Percentiles rank a stretch among this genome's conserved stretches.
These are phyloP conservation scores for Penicillium janthinellum DNA, from an alignment of 2,329 filamentous ascomycete genomes.

Conservation along the genomic window DNA sequence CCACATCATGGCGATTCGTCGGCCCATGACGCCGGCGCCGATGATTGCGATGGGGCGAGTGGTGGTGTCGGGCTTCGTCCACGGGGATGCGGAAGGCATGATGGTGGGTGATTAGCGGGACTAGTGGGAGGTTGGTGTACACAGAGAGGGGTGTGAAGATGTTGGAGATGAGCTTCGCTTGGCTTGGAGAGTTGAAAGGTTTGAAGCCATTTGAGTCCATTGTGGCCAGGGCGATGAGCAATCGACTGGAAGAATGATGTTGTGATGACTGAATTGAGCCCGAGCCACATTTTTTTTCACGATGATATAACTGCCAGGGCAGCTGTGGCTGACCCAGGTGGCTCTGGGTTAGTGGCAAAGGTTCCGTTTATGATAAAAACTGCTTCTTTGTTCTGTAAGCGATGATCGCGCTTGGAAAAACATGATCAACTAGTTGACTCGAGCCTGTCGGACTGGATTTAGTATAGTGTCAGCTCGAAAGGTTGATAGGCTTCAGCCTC, in stretches of 20 bases:
- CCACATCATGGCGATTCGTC: conserved; percentile 28
- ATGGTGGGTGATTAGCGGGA: conserved; percentile 4
- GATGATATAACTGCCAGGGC: conserved; percentile 17
- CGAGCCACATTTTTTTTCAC: background rate
- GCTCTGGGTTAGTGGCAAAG: background rate
- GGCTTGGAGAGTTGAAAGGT: background rate
- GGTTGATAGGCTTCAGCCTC: too few relatives aligned
- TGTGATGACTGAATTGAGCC: conserved; percentile 2
- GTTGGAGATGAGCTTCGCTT: background rate
- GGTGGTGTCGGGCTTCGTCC: conserved; percentile 23
- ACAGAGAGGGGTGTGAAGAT: background rate
- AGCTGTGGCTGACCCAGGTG: conserved; percentile 2
- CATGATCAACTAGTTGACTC: background rate
- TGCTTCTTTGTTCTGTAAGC: background rate
- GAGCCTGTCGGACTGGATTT: too few relatives aligned
- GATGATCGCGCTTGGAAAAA: background rate
- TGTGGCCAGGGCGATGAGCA: background rate
- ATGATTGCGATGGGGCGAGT: conserved; percentile 26
- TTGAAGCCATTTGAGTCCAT: background rate
- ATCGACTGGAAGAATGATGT: conserved; percentile 6
- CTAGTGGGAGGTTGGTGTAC: background rate
- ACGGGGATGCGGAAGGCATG: conserved; percentile 19
- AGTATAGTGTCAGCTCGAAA: too few relatives aligned
- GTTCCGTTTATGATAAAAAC: background rate
- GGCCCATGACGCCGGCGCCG: conserved; percentile 25